These are phyloP conservation scores for Ogataea ganodermae DNA, from an alignment of 805 yeast species.

Conservation along the genomic window DNA sequence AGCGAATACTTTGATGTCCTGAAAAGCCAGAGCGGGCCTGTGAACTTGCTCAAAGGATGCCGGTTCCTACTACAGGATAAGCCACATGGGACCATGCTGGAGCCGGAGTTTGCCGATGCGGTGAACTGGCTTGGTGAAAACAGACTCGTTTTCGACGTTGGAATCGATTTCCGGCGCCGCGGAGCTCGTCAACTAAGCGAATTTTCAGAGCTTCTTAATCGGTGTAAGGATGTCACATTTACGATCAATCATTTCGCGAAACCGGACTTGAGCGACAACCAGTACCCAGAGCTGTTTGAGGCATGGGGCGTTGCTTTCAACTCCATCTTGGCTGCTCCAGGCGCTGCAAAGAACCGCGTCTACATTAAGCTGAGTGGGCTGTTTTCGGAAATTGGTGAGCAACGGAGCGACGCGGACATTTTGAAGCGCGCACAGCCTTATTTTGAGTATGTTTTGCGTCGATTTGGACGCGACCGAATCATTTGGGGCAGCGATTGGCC, in stretches of 20 bases:
- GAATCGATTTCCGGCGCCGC: constrained; percentile 40
- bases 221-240: constrained; percentile 33
- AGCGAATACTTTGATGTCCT: constrained; percentile 20
- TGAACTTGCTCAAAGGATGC: constrained; percentile 39
- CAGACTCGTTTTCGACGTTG: constrained; percentile 42
- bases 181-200: constrained; percentile 46
- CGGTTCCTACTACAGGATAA: constrained; percentile 47
- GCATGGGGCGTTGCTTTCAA: constrained; percentile 29
- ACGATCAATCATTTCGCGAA: constrained; percentile 47
- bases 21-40: constrained; percentile 9
- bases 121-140: constrained; percentile 37
- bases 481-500: constrained; percentile 17
- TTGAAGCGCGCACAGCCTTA: constrained; percentile 35
- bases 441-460: constrained; percentile 33
- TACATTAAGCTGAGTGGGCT: constrained; percentile 18
- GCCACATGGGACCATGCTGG: constrained; percentile 38
- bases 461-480: constrained; percentile 47
- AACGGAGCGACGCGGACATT: constrained; percentile 8
- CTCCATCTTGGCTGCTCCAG: constrained; percentile 13
- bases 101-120: constrained; percentile 32
- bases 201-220: constrained; percentile 30
- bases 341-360: constrained; percentile 5
- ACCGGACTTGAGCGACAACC: constrained; percentile 34
- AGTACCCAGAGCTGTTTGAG: constrained; percentile 11
- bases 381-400: constrained; percentile 13